Base-by-base conservation (phyloP, 169 alveolate genomes). In the Cryptosporidium andersoni region DNA sequence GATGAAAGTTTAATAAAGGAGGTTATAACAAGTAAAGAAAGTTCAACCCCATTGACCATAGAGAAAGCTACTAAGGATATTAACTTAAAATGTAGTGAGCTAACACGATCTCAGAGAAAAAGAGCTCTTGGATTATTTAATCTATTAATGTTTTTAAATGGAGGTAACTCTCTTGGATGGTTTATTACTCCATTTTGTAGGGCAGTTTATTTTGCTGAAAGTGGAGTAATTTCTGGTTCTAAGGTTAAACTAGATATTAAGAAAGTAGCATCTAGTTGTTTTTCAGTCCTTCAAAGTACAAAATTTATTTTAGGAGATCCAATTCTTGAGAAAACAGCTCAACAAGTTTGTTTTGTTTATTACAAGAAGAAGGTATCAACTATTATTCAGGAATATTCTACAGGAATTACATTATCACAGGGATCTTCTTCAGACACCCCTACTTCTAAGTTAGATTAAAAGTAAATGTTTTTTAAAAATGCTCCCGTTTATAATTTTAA, bases 141-240 rank as follows among this genome's bases (percentile, higher is more conserved):
- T 16, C 64, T 74, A 5, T 43, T 60, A 37, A 74, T 58, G 52
- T 74, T 58, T 39, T 68, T 74, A 9, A 58, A 74, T 58, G 60
- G 45, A 12, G 85, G 85, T 14, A 7, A 42, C 9, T 45, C 85
- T 39, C 1, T 0, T 14, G 67, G 63, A 7, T 74, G 85, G 85
- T 74, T 45, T 74, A 58, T 37, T 5, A 49, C 85, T 74, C 74
- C 85, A n/a, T 74, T 74, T 43, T 74, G 85, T 43, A 74, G 85
- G 60, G 85, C 85, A 4, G 74, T 58, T 4, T 60, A 56, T 36
- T 74, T 74, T 42, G 85, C 85, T 47, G 85, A 74, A 42, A 74
- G 47, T 4, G 85, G 60, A 45, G 40, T 74, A 14, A 47, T 58
- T 48, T 14, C 36, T 4, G 48, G 11, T 8, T 66, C 74, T 14